Base-by-base conservation (phyloP, 371 early-diverging fungal genomes). In the Coemansia sp. region DNA sequence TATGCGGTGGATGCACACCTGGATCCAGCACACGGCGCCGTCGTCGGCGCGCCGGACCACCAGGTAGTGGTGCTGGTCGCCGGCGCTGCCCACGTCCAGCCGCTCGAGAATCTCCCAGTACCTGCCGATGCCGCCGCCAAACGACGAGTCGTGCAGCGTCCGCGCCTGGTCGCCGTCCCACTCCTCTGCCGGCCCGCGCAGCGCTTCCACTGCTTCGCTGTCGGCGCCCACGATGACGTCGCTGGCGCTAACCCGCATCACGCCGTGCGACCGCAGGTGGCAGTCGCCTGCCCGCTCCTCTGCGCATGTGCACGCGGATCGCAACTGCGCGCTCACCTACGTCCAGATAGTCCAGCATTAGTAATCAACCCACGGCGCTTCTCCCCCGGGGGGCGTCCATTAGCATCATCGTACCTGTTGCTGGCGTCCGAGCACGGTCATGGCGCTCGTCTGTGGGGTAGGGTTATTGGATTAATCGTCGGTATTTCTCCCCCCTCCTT, bases 171-270 rank as follows among this genome's bases (percentile, higher is more conserved):
- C 50, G 35, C 43, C 64, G 20, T 59, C 42, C 72, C 72, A 72
- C 40, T 68, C 68, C 30, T 72, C 68, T 9, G 42, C 56, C n/a
- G 72, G 72, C 31, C 72, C 72, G 38, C 72, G 72, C 48, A 72
- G 56, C 12, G 54, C 72, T 9, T 59, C 57, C 7, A 68, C 59
- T 11, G 72, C 72, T 2, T 72, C 72, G 6, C 55, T 12, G 56
- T 72, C 72, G 20, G 68, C 72, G 40, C 47, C 49, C 47, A 59
- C 42, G 20, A 72, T 68, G 38, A 45, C 55, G 57, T 59, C 50
- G 40, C 35, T 9, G 8, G 38, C 31, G 45, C 57, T 56, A 42
- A 66, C 59, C 33, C 67, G 55, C 33, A 67, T 26, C 57, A 72
- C 57, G 35, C 72, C 72, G 10, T 43, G 59, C 12, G 72, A 54